phyloP scores from a whole-genome alignment of 257 asterid species.

The Echium plantagineum region DNA sequence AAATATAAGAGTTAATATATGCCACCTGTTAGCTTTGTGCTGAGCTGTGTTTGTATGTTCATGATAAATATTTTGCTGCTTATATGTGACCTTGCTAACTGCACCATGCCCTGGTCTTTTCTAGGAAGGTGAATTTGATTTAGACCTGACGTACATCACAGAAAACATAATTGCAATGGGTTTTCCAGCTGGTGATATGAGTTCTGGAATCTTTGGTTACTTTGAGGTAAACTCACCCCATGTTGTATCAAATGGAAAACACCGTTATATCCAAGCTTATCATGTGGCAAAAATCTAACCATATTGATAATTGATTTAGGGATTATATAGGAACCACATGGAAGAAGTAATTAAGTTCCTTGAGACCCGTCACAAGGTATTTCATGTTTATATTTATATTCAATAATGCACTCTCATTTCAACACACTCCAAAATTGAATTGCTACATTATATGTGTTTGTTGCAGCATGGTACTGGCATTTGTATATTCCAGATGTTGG shows the following conservation, averaged over 20 bases:
- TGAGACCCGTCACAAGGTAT: slow-evolving; percentile 95
- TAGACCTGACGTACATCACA: slow-evolving; percentile 97
- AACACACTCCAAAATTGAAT: no score
- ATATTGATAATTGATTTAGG: slow-evolving; percentile 36
- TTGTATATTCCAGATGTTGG: no score
- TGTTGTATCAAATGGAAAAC: slow-evolving; percentile 6
- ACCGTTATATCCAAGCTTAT: not conserved
- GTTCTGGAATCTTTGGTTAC: slow-evolving; percentile 95
- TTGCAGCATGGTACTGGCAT: no score
- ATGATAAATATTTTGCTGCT: not conserved
- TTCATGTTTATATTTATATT: not conserved
- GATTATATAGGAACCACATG: slow-evolving; percentile 95
- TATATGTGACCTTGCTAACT: slow-evolving; percentile 9
- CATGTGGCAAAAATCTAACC: slow-evolving; percentile 11
- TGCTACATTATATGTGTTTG: no score
- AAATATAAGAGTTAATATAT: no score
- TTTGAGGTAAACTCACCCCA: slow-evolving; percentile 55
- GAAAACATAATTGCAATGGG: slow-evolving; percentile 99
- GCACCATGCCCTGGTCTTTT: slow-evolving; percentile 8
- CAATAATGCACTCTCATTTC: no score
- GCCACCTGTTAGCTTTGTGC: no score
- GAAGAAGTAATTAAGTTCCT: slow-evolving; percentile 97
- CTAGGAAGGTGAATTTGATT: slow-evolving; percentile 96
- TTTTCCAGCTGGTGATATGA: slow-evolving; percentile 99
- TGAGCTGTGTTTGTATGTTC: not conserved